Conservation (phyloP, 371 early-diverging fungal species). For the Mortierella sp. region DNA sequence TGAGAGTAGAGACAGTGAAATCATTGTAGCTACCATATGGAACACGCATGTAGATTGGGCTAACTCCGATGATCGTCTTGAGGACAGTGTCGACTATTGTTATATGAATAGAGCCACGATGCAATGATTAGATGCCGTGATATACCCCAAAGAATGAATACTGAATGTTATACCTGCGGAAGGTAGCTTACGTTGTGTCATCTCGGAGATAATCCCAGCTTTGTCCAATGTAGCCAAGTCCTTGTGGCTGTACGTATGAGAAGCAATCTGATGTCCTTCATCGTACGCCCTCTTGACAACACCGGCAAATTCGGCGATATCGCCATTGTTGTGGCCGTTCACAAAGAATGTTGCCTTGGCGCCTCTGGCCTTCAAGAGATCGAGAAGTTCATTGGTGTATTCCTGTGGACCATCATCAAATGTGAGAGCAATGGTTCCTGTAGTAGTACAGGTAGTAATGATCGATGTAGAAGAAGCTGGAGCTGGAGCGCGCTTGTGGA, state of each 20-base stretch:
- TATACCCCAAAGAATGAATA: too few relatives aligned
- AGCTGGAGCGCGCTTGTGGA: conserved; percentile 12
- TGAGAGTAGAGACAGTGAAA: conserved; percentile 46
- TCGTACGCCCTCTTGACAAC: conserved; percentile 57
- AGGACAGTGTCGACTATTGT: conserved; percentile 35
- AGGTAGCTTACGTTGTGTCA: conserved; percentile 30
- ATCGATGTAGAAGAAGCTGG: neutral
- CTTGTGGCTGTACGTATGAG: conserved; percentile 69
- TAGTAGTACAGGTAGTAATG: conserved; percentile 44
- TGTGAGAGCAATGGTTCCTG: conserved; percentile 65
- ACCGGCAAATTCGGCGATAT: conserved; percentile 28
- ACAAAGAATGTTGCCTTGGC: conserved; percentile 70
- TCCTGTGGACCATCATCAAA: conserved; percentile 67
- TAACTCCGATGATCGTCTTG: conserved; percentile 20
- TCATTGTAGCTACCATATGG: conserved; percentile 61
- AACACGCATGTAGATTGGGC: conserved; percentile 58
- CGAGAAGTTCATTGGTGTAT: conserved; percentile 57
- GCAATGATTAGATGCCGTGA: too few relatives aligned
- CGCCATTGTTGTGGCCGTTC: conserved; percentile 65
- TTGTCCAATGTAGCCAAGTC: conserved; percentile 19
- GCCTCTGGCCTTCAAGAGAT: conserved; percentile 43
- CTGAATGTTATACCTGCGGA: too few relatives aligned
- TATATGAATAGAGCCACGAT: neutral
- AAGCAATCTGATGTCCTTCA: conserved; percentile 67
- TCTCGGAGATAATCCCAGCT: neutral